Conservation (phyloP, 129 eudicot species). For the Pseudognaphalium luteoalbum region DNA sequence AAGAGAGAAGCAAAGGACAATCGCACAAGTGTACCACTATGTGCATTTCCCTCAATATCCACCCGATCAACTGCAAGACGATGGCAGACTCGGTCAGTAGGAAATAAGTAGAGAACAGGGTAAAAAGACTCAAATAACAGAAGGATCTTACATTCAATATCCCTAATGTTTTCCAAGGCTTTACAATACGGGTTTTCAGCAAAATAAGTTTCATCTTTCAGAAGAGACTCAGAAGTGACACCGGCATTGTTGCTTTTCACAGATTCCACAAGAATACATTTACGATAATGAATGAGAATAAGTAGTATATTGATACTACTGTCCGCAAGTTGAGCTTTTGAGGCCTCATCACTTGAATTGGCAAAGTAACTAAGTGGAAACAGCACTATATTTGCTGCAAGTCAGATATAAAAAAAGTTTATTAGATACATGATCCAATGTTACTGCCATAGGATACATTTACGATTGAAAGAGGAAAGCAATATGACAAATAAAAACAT, state of each 20-base stretch:
- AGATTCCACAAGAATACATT: slow-evolving; percentile 60
- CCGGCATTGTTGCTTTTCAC: slow-evolving; percentile 40
- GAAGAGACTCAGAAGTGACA: slow-evolving; percentile 58
- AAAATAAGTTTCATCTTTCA: slow-evolving; percentile 67
- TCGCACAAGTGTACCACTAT: slow-evolving; percentile 64
- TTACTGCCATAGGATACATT: neutral
- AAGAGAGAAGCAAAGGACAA: slow-evolving; percentile 88
- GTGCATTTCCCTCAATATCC: slow-evolving; percentile 81
- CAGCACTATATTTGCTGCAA: slow-evolving; percentile 87
- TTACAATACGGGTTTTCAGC: slow-evolving; percentile 78
- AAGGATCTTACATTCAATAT: slow-evolving; percentile 71
- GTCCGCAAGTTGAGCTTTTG: slow-evolving; percentile 71
- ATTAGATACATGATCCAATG: slow-evolving; percentile 42
- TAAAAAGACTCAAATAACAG: neutral
- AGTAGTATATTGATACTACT: slow-evolving; percentile 82
- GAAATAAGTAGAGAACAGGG: slow-evolving; percentile 1
- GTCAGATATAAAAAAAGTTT: slow-evolving; percentile 11
- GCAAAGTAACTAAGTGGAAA: slow-evolving; percentile 69
- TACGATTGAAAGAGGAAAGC: neutral
- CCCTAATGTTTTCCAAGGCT: slow-evolving; percentile 79
- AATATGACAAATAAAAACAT: slow-evolving; percentile 10
- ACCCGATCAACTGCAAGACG: slow-evolving; percentile 70
- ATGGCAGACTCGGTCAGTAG: neutral
- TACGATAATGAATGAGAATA: slow-evolving; percentile 72
- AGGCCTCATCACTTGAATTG: slow-evolving; percentile 57